Evolutionary conservation across 2,329 filamentous ascomycete genomes (phyloP).

Genomic region (Dothiorella sarmentorum): DNA sequence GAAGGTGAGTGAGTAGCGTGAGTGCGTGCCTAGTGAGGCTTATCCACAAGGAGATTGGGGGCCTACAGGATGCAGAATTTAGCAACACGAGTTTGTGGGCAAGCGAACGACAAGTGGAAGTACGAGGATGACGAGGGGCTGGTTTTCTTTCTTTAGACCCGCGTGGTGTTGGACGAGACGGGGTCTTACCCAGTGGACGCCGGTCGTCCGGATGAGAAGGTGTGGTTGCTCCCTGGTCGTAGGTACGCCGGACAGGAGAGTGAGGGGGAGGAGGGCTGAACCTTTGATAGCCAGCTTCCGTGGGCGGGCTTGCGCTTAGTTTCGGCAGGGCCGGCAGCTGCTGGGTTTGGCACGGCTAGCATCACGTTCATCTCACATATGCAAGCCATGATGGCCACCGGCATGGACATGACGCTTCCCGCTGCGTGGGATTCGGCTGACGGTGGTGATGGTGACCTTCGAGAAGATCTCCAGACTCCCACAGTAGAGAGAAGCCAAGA

Average conservation of each 20-base stretch:
- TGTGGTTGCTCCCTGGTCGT: too few species aligned
- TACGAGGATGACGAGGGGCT: too few species aligned
- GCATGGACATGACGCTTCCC: neutral
- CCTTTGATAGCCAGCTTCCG: neutral
- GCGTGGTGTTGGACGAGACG: neutral
- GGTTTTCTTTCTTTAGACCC: neutral
- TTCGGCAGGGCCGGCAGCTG: neutral
- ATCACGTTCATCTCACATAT: conserved; percentile 7
- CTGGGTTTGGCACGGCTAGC: neutral
- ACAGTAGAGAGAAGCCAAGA: too few species aligned
- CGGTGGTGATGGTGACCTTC: neutral
- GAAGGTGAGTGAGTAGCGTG: neutral
- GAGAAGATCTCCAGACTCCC: neutral
- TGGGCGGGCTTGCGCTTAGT: neutral
- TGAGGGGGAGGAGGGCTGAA: neutral
- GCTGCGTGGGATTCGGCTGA: neutral
- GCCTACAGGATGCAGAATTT: neutral
- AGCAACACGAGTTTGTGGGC: conserved; percentile 7
- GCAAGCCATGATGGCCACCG: conserved; percentile 3
- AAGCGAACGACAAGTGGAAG: too few species aligned
- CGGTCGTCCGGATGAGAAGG: neutral
- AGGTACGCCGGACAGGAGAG: neutral
- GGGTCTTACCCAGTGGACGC: neutral
- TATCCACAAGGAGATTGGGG: neutral
- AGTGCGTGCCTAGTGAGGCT: neutral